Conservation (phyloP, 805 yeast species). For the Jamesozyma spencerorum region DNA sequence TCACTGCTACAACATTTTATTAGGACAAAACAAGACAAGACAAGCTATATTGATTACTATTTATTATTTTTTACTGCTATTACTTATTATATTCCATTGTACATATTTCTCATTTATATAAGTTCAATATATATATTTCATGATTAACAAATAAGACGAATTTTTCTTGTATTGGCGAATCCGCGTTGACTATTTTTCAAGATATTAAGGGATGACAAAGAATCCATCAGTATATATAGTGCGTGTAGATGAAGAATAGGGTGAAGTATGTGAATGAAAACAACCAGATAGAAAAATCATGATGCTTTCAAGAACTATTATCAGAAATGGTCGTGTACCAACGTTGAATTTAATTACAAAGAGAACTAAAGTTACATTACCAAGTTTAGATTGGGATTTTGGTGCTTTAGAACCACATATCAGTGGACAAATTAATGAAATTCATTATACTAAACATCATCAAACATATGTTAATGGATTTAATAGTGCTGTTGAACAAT, state of each 20-base stretch:
- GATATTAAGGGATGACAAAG: not conserved
- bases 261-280: too few relatives aligned
- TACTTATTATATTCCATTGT: too few relatives aligned
- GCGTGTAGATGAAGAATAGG: too few relatives aligned
- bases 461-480: conserved; percentile 84
- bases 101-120: too few relatives aligned
- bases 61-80: too few relatives aligned
- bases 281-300: too few relatives aligned
- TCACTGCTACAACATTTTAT: conserved; percentile 50
- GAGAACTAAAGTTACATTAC: conserved; percentile 65
- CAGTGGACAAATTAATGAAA: conserved; percentile 76
- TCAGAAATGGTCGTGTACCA: not conserved
- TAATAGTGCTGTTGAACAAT: conserved; percentile 69
- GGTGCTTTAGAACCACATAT: conserved; percentile 81
- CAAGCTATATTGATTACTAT: not conserved
- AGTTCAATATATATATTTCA: too few relatives aligned
- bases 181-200: not conserved
- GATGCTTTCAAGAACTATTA: not conserved
- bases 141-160: too few relatives aligned
- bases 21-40: not conserved
- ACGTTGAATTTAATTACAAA: not conserved
- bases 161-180: too few relatives aligned
- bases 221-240: too few relatives aligned
- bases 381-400: conserved; percentile 76
- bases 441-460: conserved; percentile 86